Evolutionary conservation across 139 green algal genomes (phyloP).

Genomic region (Chlorella sp.): DNA sequence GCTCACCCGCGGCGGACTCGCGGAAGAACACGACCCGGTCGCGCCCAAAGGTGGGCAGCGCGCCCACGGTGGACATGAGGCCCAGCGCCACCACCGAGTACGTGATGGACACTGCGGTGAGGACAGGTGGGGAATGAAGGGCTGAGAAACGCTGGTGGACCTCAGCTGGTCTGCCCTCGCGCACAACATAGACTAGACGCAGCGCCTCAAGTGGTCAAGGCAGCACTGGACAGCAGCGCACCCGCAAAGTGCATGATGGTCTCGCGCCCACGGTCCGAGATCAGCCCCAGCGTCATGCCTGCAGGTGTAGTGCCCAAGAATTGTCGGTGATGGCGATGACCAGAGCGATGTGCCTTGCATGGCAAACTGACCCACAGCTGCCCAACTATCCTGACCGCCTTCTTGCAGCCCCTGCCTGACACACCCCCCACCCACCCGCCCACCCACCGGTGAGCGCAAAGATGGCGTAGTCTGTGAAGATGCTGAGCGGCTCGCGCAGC

Average conservation of each 20-base stretch:
- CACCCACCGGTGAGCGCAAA: slow-evolving; percentile 52
- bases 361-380: too few species aligned
- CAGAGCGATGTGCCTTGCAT: too few species aligned
- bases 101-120: slow-evolving; percentile 40
- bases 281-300: slow-evolving; percentile 57
- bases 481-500: slow-evolving; percentile 46
- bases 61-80: slow-evolving; percentile 51
- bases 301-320: neutral
- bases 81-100: slow-evolving; percentile 65
- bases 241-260: slow-evolving; percentile 53
- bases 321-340: too few species aligned
- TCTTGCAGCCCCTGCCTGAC: too few species aligned
- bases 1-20: slow-evolving; percentile 53
- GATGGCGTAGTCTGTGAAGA: slow-evolving; percentile 61
- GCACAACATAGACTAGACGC: too few species aligned
- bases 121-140: neutral
- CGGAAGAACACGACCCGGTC: slow-evolving; percentile 49
- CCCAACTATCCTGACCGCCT: too few species aligned
- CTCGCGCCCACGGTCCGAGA: slow-evolving; percentile 53
- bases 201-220: too few species aligned
- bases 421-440: neutral
- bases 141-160: too few species aligned
- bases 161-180: too few species aligned
- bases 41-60: slow-evolving; percentile 52
- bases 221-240: neutral